phyloP scores from a whole-genome alignment of 108 stramenopile species.

The Pseudonitzschia multistriata region DNA sequence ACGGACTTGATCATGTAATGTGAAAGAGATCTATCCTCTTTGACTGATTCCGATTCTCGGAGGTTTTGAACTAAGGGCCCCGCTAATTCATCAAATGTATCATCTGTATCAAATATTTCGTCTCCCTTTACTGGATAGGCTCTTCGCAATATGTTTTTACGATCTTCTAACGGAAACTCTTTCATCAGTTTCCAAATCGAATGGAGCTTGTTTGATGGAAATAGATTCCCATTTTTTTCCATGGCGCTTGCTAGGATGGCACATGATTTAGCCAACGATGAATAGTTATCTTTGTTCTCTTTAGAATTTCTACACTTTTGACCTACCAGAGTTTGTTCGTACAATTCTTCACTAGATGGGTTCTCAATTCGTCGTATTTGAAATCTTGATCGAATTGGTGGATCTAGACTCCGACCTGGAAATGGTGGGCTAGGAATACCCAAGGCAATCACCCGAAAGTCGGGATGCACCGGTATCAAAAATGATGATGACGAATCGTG shows the following conservation, averaged over 20 bases:
- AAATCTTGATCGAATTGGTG: slow-evolving; percentile 79
- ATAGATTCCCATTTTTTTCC: slow-evolving; percentile 14
- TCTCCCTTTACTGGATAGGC: slow-evolving; percentile 12
- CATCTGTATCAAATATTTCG: neutral
- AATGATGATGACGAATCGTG: neutral
- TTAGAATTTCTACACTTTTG: neutral
- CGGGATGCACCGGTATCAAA: slow-evolving; percentile 51
- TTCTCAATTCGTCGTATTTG: slow-evolving; percentile 42
- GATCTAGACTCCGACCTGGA: slow-evolving; percentile 64
- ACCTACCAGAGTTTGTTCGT: slow-evolving; percentile 6
- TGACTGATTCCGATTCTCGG: neutral
- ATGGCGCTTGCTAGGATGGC: slow-evolving; percentile 18
- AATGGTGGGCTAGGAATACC: slow-evolving; percentile 46
- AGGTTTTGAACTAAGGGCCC: neutral
- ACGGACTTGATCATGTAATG: slow-evolving; percentile 14
- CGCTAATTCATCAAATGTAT: neutral
- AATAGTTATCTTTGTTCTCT: neutral
- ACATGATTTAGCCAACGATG: slow-evolving; percentile 11
- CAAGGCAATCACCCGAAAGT: slow-evolving; percentile 84
- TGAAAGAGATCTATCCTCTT: neutral
- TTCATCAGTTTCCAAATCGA: slow-evolving; percentile 7
- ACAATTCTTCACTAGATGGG: slow-evolving; percentile 26
- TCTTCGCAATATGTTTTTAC: slow-evolving; percentile 1
- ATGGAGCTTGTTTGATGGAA: slow-evolving; percentile 14
- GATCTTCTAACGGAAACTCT: slow-evolving; percentile 22